Conservation (phyloP, 768 basidiomycete genomes). For the Ramaria sp. region DNA sequence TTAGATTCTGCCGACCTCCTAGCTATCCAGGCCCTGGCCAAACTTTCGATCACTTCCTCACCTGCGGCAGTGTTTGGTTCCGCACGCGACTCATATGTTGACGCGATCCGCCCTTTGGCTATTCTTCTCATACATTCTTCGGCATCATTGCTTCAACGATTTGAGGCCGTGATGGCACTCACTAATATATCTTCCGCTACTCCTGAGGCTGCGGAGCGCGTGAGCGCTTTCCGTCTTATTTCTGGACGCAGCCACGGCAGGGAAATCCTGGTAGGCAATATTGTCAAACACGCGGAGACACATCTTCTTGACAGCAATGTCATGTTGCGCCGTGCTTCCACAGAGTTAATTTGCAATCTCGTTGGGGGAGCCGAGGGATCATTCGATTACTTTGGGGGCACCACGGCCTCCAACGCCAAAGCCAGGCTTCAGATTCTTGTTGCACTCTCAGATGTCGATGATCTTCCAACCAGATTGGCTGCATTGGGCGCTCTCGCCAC, state of each 20-base stretch:
- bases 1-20: slow-evolving; percentile 39
- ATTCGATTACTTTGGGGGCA: slow-evolving; percentile 62
- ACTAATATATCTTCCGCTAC: slow-evolving; percentile 87
- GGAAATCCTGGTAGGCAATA: slow-evolving; percentile 22
- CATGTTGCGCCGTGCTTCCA: slow-evolving; percentile 77
- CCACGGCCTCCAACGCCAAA: slow-evolving; percentile 24
- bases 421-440: slow-evolving; percentile 74
- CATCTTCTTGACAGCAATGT: slow-evolving; percentile 74
- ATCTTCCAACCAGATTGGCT: slow-evolving; percentile 76
- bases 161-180: slow-evolving; percentile 92
- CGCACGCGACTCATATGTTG: slow-evolving; percentile 60
- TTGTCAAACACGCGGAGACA: slow-evolving; percentile 58
- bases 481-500: slow-evolving; percentile 85
- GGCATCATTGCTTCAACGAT: slow-evolving; percentile 69
- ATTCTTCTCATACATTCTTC: slow-evolving; percentile 58
- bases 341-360: slow-evolving; percentile 89
- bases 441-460: slow-evolving; percentile 80
- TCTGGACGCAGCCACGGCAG: background rate
- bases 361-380: slow-evolving; percentile 64
- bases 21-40: slow-evolving; percentile 82
- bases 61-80: slow-evolving; percentile 90
- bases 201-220: slow-evolving; percentile 50
- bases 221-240: slow-evolving; percentile 28
- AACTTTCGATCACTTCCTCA: slow-evolving; percentile 85
- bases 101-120: slow-evolving; percentile 77